Conservation (phyloP, 140 eudicot species). For the Ambrosia hybrid region DNA sequence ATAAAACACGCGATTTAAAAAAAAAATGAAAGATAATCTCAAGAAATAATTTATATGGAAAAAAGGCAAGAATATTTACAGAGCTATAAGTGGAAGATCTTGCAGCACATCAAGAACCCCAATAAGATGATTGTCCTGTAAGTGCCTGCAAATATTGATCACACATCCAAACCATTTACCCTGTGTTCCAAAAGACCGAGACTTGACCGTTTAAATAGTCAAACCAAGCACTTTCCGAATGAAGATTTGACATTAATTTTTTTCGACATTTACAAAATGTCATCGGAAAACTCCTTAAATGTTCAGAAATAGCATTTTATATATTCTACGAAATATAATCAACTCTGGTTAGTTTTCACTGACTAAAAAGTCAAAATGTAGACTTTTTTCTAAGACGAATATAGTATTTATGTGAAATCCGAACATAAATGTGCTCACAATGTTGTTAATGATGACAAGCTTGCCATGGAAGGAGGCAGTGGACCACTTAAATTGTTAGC, state of each 20-base stretch:
- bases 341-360: too few species aligned
- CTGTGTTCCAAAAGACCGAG: too few species aligned
- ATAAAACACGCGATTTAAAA: background rate
- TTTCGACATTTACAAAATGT: too few species aligned
- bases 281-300: too few species aligned
- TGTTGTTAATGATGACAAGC: constrained; percentile 33
- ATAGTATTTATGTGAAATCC: background rate
- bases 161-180: background rate
- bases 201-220: too few species aligned
- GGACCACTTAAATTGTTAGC: constrained; percentile 68
- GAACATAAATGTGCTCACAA: constrained; percentile 50
- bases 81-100: constrained; percentile 68
- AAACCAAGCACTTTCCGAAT: too few species aligned
- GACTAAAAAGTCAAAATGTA: too few species aligned
- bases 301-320: too few species aligned
- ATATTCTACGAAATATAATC: background rate
- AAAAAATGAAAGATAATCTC: constrained; percentile 6
- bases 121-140: constrained; percentile 70
- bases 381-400: background rate
- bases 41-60: background rate
- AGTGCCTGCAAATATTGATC: constrained; percentile 56
- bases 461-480: constrained; percentile 49
- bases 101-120: constrained; percentile 81
- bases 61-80: constrained; percentile 49
- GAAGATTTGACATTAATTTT: background rate